Base-by-base conservation (phyloP, 2,329 filamentous ascomycete species). In the Fusarium armeniacum region DNA sequence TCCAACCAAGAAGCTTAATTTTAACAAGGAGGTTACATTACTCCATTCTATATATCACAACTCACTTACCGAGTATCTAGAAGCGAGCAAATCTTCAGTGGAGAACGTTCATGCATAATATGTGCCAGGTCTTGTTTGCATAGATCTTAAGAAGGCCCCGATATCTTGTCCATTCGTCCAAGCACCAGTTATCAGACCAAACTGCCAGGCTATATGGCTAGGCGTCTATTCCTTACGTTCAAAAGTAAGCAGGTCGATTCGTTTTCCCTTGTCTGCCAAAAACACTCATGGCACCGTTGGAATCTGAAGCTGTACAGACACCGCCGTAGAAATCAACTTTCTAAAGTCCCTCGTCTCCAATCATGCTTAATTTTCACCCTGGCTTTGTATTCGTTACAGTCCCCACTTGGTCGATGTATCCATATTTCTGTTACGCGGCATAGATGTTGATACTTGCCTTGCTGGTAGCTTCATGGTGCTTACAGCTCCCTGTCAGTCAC, bases 391-490 rank as follows among this genome's bases (percentile, higher is more conserved):
- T 45, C 16, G 59, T 58, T 41, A 40, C 33, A 32, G 43, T 63
- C 55, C 58, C 65, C 57, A 68, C 54, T 40, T 35, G 36, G 26
- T 38, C 49, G 36, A 53, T 53, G 43, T 57, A 26, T 33, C 58
- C 60, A 49, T 58, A 57, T 60, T 54, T 64, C 58, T 44, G 51
- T 41, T 52, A 65, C 55, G 53, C 54, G 58, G 46, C 63, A 64
- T 61, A 51, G 50, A 32, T 56, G 71, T 58, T 62, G 69, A 73
- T 73, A 59, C 65, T 58, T 74, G 46, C 69, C 71, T 52, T 16
- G 58, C 67, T 43, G 26, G 58, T 38, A 45, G 22, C 13, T 26
- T 46, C 28, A 36, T 45, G 20, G 15, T 24, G 15, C 33, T 52
- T 16, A 16, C 20, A 7, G 20, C 45, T 65, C 36, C 20, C 52